Conservation (phyloP, 768 basidiomycete species). For the Scleroderma citrinum region DNA sequence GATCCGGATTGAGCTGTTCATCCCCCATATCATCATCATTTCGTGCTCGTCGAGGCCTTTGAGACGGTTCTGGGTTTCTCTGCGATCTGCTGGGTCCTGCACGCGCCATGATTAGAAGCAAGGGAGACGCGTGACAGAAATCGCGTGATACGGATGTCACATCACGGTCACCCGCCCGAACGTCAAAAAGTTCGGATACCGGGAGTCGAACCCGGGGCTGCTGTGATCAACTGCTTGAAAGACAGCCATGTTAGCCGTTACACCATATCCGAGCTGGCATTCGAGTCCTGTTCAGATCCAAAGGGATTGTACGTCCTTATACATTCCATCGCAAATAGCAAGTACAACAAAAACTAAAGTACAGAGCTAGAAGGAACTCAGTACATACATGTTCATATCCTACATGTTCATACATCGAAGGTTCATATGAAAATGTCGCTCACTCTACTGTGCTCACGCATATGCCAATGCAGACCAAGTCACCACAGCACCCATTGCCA, state of each 20-base stretch:
- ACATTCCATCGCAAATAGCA: too few relatives aligned
- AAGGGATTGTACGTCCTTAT: too few relatives aligned
- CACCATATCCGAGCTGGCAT: slow-evolving; percentile 28
- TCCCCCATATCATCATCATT: slow-evolving; percentile 29
- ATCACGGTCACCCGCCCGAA: slow-evolving; percentile 4
- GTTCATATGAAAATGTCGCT: background rate
- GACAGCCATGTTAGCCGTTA: slow-evolving; percentile 33
- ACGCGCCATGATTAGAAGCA: slow-evolving; percentile 21
- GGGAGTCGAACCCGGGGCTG: slow-evolving; percentile 33
- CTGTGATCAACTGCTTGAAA: slow-evolving; percentile 28
- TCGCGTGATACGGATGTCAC: slow-evolving; percentile 2
- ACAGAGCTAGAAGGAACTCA: background rate
- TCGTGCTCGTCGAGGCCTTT: slow-evolving; percentile 18
- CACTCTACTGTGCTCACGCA: slow-evolving; percentile 27
- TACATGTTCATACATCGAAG: background rate
- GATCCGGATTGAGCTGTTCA: slow-evolving; percentile 22
- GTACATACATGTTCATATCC: background rate
- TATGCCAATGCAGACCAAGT: slow-evolving; percentile 74
- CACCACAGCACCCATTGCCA: slow-evolving; percentile 62
- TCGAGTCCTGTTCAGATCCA: background rate
- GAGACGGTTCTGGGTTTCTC: slow-evolving; percentile 33
- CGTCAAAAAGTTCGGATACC: slow-evolving; percentile 27
- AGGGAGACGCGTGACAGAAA: slow-evolving; percentile 4
- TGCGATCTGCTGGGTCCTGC: slow-evolving; percentile 30
- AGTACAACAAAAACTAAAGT: background rate